phyloP scores from a whole-genome alignment of 768 basidiomycete genomes.

The Mrakia hoshinonis region DNA sequence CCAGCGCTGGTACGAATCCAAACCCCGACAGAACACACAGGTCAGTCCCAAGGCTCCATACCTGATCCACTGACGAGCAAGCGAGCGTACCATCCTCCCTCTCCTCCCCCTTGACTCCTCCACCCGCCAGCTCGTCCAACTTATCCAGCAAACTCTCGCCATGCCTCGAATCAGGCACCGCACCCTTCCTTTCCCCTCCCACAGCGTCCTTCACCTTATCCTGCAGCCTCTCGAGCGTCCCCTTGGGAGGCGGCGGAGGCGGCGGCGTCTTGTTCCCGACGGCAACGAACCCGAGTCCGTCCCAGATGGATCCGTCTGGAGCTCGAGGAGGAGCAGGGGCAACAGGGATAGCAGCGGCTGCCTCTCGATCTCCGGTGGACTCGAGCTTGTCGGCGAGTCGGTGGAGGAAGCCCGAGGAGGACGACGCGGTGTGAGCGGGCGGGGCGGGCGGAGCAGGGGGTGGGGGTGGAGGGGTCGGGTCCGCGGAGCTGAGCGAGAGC shows the following conservation, averaged over 20 bases:
- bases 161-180: neutral
- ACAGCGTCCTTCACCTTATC: neutral
- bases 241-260: constrained; percentile 1
- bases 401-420: neutral
- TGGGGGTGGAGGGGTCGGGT: neutral
- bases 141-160: neutral
- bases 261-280: neutral
- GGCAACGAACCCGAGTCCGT: neutral
- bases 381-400: neutral
- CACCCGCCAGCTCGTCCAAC: neutral
- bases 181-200: neutral
- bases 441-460: neutral
- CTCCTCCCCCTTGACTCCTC: neutral
- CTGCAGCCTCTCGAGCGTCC: neutral
- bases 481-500: neutral
- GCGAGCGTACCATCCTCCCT: neutral
- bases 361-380: neutral
- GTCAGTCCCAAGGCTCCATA: too few species aligned
- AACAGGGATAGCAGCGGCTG: neutral
- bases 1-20: too few species aligned
- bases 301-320: neutral
- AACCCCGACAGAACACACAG: too few species aligned
- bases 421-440: neutral
- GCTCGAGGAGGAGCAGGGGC: constrained; percentile 4
- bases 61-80: too few species aligned